Conservation (phyloP, 2,329 filamentous ascomycete genomes). For the Penicillium sclerotiorum region DNA sequence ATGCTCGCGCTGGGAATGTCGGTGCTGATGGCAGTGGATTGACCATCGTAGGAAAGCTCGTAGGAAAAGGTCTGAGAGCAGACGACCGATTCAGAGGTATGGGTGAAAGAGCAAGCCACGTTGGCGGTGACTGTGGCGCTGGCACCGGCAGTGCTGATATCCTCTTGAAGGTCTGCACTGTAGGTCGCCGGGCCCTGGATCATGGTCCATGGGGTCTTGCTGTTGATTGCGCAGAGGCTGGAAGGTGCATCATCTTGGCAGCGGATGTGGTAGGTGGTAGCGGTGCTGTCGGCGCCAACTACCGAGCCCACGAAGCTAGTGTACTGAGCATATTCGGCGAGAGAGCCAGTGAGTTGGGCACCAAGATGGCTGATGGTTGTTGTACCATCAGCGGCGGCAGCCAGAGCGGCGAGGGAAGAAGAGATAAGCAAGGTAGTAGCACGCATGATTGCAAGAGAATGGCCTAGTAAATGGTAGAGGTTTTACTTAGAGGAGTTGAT, state of each 20-base stretch:
- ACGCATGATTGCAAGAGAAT: too few species aligned
- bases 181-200: constrained; percentile 14
- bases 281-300: neutral
- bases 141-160: neutral
- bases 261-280: constrained; percentile 1
- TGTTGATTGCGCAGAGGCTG: neutral
- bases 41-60: too few species aligned
- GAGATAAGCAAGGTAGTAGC: constrained; percentile 1
- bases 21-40: too few species aligned
- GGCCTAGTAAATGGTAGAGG: too few species aligned
- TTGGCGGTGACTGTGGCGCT: neutral
- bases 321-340: neutral
- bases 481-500: too few species aligned
- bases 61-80: constrained; percentile 5
- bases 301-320: constrained; percentile 1
- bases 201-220: constrained; percentile 7
- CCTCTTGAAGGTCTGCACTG: neutral
- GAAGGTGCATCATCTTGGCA: neutral
- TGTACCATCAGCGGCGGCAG: constrained; percentile 1
- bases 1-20: too few species aligned
- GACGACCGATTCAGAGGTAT: constrained; percentile 8
- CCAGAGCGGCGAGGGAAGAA: constrained; percentile 6
- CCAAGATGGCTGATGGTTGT: constrained; percentile 11
- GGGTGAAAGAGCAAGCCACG: constrained; percentile 12
- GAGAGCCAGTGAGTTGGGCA: neutral